A percentile compares a stretch with the other conserved stretches of the same genome.
Conservation (phyloP, 306 rosid species). For the Geum urbanum region DNA sequence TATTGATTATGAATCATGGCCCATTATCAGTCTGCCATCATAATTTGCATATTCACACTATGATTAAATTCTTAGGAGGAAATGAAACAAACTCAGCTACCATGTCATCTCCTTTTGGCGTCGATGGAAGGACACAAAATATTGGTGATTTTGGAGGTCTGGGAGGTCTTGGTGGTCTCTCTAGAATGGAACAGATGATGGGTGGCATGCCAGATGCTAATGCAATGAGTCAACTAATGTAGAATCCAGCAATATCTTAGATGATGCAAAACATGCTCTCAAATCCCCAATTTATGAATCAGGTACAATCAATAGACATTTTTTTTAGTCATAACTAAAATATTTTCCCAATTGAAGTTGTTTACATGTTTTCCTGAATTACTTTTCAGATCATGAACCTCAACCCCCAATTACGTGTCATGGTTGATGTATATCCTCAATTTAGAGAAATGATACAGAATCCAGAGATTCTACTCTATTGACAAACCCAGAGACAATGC, state of each 20-base stretch:
- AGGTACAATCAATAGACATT: slow-evolving; percentile 28
- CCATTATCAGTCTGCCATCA: background rate
- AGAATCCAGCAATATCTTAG: slow-evolving; percentile 55
- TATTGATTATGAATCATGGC: background rate
- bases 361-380: background rate
- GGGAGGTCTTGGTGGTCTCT: slow-evolving; percentile 49
- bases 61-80: slow-evolving; percentile 36
- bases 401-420: slow-evolving; percentile 48
- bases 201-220: slow-evolving; percentile 39
- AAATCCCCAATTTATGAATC: slow-evolving; percentile 56
- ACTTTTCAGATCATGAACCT: slow-evolving; percentile 38
- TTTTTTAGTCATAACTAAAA: background rate
- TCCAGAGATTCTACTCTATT: slow-evolving; percentile 52
- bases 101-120: slow-evolving; percentile 27
- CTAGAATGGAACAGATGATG: slow-evolving; percentile 36
- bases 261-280: slow-evolving; percentile 62
- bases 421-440: slow-evolving; percentile 54
- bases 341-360: background rate
- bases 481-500: slow-evolving; percentile 51
- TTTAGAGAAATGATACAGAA: slow-evolving; percentile 63
- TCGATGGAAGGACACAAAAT: slow-evolving; percentile 35
- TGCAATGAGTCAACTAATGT: slow-evolving; percentile 45
- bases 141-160: slow-evolving; percentile 35
- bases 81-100: slow-evolving; percentile 35
- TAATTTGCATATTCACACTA: background rate